phyloP scores from a whole-genome alignment of 2,329 filamentous ascomycete genomes.

The Truncatella angustata region DNA sequence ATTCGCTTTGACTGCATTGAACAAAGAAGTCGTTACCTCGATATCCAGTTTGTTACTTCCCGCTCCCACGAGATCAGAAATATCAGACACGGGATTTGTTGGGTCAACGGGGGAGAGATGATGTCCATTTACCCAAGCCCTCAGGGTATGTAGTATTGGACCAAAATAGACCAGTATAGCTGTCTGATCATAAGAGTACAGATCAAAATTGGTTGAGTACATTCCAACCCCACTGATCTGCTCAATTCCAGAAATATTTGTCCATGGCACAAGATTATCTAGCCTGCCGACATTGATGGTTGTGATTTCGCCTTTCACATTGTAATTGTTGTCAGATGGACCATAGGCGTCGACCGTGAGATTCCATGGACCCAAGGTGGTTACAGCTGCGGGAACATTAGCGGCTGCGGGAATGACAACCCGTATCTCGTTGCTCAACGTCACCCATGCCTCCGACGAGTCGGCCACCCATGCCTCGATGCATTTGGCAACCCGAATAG shows the following conservation, averaged over 20 bases:
- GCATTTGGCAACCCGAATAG: background rate
- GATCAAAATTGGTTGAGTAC: conserved; percentile 1
- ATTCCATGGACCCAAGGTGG: conserved; percentile 1
- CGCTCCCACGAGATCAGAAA: conserved; percentile 1
- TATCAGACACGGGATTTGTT: conserved; percentile 3
- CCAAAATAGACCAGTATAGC: conserved; percentile 3
- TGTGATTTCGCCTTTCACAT: conserved; percentile 1
- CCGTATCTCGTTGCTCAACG: conserved; percentile 7
- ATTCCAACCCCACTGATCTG: conserved; percentile 4
- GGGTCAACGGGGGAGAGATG: conserved; percentile 7
- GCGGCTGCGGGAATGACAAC: background rate
- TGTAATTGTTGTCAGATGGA: conserved; percentile 3
- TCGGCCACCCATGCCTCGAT: conserved; percentile 2
- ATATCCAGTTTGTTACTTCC: conserved; percentile 8
- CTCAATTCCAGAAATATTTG: conserved; percentile 8
- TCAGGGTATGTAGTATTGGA: conserved; percentile 6
- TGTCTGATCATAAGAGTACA: background rate
- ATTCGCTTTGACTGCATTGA: conserved; percentile 10
- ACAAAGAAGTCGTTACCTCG: conserved; percentile 7
- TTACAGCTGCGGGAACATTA: background rate
- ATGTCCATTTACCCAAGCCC: conserved; percentile 10
- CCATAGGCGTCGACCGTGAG: conserved; percentile 7
- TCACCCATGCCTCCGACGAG: conserved; percentile 3
- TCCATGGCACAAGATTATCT: conserved; percentile 5
- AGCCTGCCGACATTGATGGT: conserved; percentile 6